A percentile compares a stretch with the other conserved stretches of the same genome.
Evolutionary conservation across 2,329 filamentous ascomycete species (phyloP).

Genomic region (Phyllosticta ampelicida): DNA sequence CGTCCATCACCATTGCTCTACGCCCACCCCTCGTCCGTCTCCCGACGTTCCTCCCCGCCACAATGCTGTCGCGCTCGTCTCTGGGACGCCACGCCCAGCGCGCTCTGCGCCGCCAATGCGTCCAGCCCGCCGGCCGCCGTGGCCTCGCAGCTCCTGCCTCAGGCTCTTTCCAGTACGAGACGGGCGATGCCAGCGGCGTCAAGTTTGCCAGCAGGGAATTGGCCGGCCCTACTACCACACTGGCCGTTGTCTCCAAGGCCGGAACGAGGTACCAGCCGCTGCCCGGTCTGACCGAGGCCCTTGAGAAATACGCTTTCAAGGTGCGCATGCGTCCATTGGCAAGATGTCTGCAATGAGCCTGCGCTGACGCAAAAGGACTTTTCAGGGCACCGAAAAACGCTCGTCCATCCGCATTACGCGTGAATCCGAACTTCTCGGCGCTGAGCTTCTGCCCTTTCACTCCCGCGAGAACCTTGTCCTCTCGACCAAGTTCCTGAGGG

Average conservation of each 20-base stretch:
- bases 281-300: conserved; percentile 78
- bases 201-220: conserved; percentile 89
- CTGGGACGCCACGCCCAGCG: conserved; percentile 54
- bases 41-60: conserved; percentile 25
- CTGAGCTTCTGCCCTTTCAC: conserved; percentile 77
- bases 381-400: conserved; percentile 75
- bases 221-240: conserved; percentile 76
- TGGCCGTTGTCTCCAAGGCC: conserved; percentile 87
- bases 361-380: conserved; percentile 14
- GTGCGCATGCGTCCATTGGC: conserved; percentile 35
- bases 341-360: neutral
- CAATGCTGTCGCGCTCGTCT: conserved; percentile 58
- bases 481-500: conserved; percentile 86
- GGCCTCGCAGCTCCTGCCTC: conserved; percentile 57
- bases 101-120: conserved; percentile 49
- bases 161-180: conserved; percentile 77
- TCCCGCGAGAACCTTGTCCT: conserved; percentile 88
- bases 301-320: conserved; percentile 97
- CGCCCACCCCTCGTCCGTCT: conserved; percentile 38
- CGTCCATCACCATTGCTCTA: conserved; percentile 34
- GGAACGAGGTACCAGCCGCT: conserved; percentile 86
- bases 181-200: conserved; percentile 73
- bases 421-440: conserved; percentile 90
- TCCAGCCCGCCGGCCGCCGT: conserved; percentile 45
- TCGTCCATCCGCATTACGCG: conserved; percentile 86